phyloP scores from a whole-genome alignment of 306 rosid species.

The Trifolium fragiferum region DNA sequence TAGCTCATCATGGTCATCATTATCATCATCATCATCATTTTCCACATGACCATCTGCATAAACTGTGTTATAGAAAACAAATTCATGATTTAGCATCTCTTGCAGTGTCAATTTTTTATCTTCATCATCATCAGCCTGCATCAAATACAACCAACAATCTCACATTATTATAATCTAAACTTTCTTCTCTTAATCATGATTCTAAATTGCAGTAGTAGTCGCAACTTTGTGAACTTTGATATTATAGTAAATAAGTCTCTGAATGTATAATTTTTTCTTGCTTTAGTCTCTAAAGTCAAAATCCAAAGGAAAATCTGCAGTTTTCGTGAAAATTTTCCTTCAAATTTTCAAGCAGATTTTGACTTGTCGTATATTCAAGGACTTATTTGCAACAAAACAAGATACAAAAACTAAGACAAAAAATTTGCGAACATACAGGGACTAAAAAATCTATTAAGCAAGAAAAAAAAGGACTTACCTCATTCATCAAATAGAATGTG shows the following conservation, averaged over 20 bases:
- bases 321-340: too few relatives aligned
- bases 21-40: constrained; percentile 8
- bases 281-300: too few relatives aligned
- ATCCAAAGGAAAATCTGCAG: too few relatives aligned
- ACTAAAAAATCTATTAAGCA: too few relatives aligned
- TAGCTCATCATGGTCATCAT: constrained; percentile 49
- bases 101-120: constrained; percentile 60
- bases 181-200: not conserved
- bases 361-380: too few relatives aligned
- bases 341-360: too few relatives aligned
- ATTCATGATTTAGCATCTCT: constrained; percentile 75
- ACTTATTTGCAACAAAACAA: too few relatives aligned
- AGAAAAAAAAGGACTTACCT: too few relatives aligned
- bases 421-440: too few relatives aligned
- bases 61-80: constrained; percentile 53
- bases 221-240: not conserved
- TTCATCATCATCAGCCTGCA: constrained; percentile 75
- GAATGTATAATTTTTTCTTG: too few relatives aligned
- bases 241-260: too few relatives aligned
- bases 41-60: constrained; percentile 37
- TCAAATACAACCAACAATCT: constrained; percentile 6
- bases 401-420: too few relatives aligned
- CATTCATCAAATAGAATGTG: constrained; percentile 58
- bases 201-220: not conserved
- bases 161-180: not conserved